phyloP scores from a whole-genome alignment of 345 rosid genomes.

The Brassica napus region Da-Ae NC_063451.1:6637001-6637500 shows the following conservation, averaged over 20 bases:
- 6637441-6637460: neutral
- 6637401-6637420: neutral
- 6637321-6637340: neutral
- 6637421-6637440: neutral
- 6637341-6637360: neutral
- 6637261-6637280: neutral
- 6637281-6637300: neutral
- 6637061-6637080: neutral
- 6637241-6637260: no score
- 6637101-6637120: neutral
- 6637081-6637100: neutral
- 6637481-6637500: neutral
- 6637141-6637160: neutral
- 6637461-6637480: no score
- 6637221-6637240: neutral
- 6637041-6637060: neutral
- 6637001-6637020: neutral
- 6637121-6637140: neutral
- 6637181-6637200: neutral
- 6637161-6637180: neutral
- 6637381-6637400: neutral
- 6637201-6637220: neutral
- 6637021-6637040: neutral
- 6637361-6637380: neutral
- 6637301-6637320: neutral